phyloP scores from a whole-genome alignment of 352 stramenopile species.

The Phytophthora megakarya region DNA sequence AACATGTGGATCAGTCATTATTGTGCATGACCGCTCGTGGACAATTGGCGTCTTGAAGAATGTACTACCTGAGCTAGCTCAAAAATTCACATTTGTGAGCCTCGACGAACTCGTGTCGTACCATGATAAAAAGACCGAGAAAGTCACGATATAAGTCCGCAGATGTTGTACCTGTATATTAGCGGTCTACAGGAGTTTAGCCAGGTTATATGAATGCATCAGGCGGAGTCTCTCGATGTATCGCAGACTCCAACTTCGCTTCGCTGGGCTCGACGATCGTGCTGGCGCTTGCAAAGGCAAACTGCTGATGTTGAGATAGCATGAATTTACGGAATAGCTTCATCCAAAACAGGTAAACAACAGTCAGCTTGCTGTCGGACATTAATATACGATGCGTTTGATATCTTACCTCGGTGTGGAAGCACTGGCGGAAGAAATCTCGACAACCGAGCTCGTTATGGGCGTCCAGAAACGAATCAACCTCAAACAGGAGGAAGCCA shows the following conservation, averaged over 20 bases:
- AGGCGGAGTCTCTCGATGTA: conserved; percentile 1
- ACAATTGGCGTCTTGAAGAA: conserved; percentile 72
- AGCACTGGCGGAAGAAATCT: conserved; percentile 81
- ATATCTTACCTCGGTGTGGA: conserved; percentile 62
- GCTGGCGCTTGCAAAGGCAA: conserved; percentile 22
- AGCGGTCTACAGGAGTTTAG: not conserved
- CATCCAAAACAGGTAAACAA: not conserved
- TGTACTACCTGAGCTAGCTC: conserved; percentile 56
- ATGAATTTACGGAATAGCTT: conserved; percentile 68
- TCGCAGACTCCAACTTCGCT: conserved; percentile 1
- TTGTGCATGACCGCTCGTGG: conserved; percentile 85
- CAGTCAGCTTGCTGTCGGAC: not conserved
- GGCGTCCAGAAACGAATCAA: conserved; percentile 63
- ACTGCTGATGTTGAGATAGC: conserved; percentile 53
- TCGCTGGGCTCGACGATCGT: conserved; percentile 9
- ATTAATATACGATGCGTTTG: not conserved
- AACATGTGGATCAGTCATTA: conserved; percentile 74
- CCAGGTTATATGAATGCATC: conserved; percentile 31
- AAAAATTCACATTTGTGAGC: conserved; percentile 68
- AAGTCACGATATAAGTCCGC: conserved; percentile 25
- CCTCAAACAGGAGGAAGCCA: conserved; percentile 61
- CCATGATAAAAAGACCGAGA: conserved; percentile 19
- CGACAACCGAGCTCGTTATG: conserved; percentile 74
- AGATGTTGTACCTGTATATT: conserved; percentile 5
- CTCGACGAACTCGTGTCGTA: conserved; percentile 62